A percentile compares a stretch with the other conserved stretches of the same genome.
Evolutionary conservation across 805 yeast genomes (phyloP).

Genomic region (Maudiozyma bulderi): DNA sequence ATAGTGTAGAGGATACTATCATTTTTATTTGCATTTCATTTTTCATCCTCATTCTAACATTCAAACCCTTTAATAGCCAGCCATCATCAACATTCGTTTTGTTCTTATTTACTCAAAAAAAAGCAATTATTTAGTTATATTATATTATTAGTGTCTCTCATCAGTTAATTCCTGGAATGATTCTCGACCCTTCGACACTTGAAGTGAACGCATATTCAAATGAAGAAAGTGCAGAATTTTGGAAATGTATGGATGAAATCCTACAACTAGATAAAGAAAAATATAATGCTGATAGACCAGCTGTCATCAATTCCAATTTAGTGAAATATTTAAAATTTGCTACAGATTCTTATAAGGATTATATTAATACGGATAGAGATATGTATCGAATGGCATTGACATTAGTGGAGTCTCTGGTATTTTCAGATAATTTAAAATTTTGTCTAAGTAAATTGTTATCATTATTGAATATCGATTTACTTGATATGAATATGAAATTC

Average conservation of each 20-base stretch:
- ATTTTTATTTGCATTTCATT: no score
- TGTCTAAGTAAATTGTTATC: constrained; percentile 43
- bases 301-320: constrained; percentile 17
- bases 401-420: constrained; percentile 28
- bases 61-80: no score
- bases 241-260: constrained; percentile 22
- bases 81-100: no score
- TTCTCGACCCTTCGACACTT: constrained; percentile 17
- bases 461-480: constrained; percentile 29
- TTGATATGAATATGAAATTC: constrained; percentile 32
- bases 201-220: constrained; percentile 8
- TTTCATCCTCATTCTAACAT: no score
- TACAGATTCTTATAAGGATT: constrained; percentile 21
- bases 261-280: constrained; percentile 7
- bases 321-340: constrained; percentile 23
- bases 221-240: constrained; percentile 16
- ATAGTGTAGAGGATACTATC: no score
- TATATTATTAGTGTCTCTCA: no score
- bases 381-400: constrained; percentile 30
- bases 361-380: constrained; percentile 24
- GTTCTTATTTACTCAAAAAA: no score
- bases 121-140: no score
- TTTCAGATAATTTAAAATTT: constrained; percentile 33
- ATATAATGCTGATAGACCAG: constrained; percentile 4
- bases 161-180: constrained; percentile 7